A percentile compares a stretch with the other conserved stretches of the same genome.
phyloP scores from a whole-genome alignment of 1,139 yeast species.

The Yamadazyma atmosphaerica region DNA sequence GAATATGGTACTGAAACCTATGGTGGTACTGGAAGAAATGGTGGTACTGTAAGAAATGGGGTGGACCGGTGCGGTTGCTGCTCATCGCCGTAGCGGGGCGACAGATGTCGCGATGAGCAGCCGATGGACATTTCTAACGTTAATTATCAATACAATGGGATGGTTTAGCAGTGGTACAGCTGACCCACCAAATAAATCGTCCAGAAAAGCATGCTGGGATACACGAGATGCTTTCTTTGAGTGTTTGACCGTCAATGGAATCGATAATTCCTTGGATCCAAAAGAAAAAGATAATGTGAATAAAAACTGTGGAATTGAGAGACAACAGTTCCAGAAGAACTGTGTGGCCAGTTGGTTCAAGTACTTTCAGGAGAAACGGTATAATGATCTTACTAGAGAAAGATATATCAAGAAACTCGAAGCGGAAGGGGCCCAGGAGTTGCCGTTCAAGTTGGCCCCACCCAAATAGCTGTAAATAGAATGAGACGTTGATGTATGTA shows the following conservation, averaged over 20 bases:
- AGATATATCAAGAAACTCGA: constrained; percentile 45
- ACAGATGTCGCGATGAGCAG: neutral
- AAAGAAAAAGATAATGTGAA: constrained; percentile 34
- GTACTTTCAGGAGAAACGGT: constrained; percentile 50
- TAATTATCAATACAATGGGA: no score
- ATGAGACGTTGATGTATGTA: no score
- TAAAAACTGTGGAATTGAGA: constrained; percentile 34
- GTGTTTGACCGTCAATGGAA: constrained; percentile 39
- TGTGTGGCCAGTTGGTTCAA: constrained; percentile 50
- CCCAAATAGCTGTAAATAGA: no score
- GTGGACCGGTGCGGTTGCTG: no score
- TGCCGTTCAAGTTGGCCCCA: constrained; percentile 45
- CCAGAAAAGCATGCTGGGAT: constrained; percentile 46
- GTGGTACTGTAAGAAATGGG: no score
- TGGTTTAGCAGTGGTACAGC: constrained; percentile 30
- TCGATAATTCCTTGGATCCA: constrained; percentile 46
- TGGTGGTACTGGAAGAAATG: no score
- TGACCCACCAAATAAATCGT: constrained; percentile 43
- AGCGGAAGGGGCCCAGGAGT: constrained; percentile 49
- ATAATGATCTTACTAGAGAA: constrained; percentile 41
- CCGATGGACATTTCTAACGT: no score
- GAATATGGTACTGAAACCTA: no score
- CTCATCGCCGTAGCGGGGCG: neutral
- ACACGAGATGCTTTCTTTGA: constrained; percentile 44
- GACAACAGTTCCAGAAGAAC: constrained; percentile 36